Conservation (phyloP, 2,329 filamentous ascomycete species). For the Stemphylium beticola region DNA sequence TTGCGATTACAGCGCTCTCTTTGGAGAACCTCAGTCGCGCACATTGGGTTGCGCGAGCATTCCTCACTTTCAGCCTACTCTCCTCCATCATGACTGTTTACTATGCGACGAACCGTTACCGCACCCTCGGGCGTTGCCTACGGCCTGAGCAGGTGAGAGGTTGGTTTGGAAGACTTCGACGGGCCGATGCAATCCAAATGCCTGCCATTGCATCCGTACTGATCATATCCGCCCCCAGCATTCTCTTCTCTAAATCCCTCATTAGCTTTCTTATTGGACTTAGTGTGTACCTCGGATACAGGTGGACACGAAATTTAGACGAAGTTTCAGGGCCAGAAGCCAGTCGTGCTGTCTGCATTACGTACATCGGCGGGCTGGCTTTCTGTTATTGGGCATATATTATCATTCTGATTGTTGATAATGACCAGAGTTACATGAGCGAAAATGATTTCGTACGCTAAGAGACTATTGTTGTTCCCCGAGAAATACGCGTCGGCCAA, state of each 20-base stretch:
- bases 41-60: not conserved
- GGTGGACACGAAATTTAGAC: constrained; percentile 1
- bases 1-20: constrained; percentile 4
- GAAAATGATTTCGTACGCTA: not conserved
- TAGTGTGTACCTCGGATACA: not conserved
- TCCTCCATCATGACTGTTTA: not conserved
- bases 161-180: not conserved
- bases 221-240: not conserved
- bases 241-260: not conserved
- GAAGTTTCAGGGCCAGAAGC: not conserved
- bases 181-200: not conserved
- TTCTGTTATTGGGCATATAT: not conserved
- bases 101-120: constrained; percentile 2
- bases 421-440: not conserved
- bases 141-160: not conserved
- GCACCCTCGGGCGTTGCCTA: not conserved
- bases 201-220: not conserved
- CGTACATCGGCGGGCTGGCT: not conserved
- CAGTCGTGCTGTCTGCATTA: not conserved
- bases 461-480: not conserved
- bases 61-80: not conserved
- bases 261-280: not conserved
- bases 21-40: not conserved
- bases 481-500: too few species aligned
- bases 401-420: not conserved